Conservation (phyloP, 768 basidiomycete species). For the Tricholoma hemisulphureum region DNA sequence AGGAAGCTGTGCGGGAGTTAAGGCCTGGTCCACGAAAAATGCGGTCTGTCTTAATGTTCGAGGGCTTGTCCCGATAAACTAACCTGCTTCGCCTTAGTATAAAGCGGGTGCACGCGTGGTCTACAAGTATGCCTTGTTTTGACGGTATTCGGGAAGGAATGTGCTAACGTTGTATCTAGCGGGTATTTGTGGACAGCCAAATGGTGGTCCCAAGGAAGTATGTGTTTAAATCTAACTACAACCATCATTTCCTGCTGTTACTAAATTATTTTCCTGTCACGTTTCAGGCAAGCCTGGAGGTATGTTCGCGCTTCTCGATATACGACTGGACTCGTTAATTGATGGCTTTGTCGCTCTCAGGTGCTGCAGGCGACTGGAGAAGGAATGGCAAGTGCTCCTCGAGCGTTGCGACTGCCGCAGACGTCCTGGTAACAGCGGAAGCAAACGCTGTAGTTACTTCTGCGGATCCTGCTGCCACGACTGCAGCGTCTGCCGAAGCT, state of each 20-base stretch:
- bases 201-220: conserved; percentile 47
- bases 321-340: neutral
- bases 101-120: conserved; percentile 37
- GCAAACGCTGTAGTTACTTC: too few relatives aligned
- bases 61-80: neutral
- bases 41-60: conserved; percentile 33
- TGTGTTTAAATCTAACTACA: too few relatives aligned
- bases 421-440: too few relatives aligned
- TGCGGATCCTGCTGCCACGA: too few relatives aligned
- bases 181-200: conserved; percentile 50
- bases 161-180: conserved; percentile 22
- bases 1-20: conserved; percentile 41
- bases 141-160: too few relatives aligned
- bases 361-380: conserved; percentile 33
- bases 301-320: conserved; percentile 2
- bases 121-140: conserved; percentile 33
- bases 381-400: conserved; percentile 31
- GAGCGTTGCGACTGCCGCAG: conserved; percentile 6
- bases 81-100: conserved; percentile 33
- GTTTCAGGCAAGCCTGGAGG: conserved; percentile 31
- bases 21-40: conserved; percentile 37
- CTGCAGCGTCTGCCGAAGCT: too few relatives aligned
- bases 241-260: too few relatives aligned
- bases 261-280: neutral
- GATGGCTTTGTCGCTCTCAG: conserved; percentile 8